Evolutionary conservation across 148 eudicot genomes (phyloP).

Genomic region (Dysphania ambrosioides): DNA sequence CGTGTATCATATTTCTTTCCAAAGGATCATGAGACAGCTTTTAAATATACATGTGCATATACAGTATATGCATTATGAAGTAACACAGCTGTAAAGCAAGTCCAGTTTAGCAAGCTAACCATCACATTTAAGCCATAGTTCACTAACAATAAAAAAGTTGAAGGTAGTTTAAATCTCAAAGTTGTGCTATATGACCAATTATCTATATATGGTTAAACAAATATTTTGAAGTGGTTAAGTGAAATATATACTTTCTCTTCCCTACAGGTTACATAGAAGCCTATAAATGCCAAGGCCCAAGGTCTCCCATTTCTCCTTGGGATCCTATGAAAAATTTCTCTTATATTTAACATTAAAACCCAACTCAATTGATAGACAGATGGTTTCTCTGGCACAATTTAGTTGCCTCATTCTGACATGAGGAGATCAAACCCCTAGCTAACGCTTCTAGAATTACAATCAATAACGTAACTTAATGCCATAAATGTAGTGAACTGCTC

Average conservation of each 20-base stretch:
- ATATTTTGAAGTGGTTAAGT: not conserved
- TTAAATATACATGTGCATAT: not conserved
- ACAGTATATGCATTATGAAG: not conserved
- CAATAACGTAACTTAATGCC: not conserved
- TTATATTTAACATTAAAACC: not conserved
- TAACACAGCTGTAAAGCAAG: not conserved
- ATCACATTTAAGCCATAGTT: not conserved
- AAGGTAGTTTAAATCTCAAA: not conserved
- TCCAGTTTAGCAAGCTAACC: not conserved
- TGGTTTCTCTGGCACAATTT: not conserved
- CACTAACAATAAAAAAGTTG: not conserved
- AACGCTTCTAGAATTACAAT: not conserved
- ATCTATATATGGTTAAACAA: not conserved
- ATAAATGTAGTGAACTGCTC: conserved; percentile 19
- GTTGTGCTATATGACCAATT: not conserved
- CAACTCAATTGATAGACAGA: not conserved
- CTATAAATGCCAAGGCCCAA: not conserved
- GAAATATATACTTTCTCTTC: too few species aligned
- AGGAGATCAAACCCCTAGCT: not conserved
- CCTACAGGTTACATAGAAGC: not conserved
- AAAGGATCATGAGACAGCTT: not conserved
- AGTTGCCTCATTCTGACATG: conserved; percentile 1
- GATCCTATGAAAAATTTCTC: not conserved
- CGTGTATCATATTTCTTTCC: not conserved
- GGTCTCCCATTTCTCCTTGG: not conserved